A percentile compares a stretch with the other conserved stretches of the same genome.
Conservation (phyloP, 768 basidiomycete species). For the Paxillus rubicundulus region DNA sequence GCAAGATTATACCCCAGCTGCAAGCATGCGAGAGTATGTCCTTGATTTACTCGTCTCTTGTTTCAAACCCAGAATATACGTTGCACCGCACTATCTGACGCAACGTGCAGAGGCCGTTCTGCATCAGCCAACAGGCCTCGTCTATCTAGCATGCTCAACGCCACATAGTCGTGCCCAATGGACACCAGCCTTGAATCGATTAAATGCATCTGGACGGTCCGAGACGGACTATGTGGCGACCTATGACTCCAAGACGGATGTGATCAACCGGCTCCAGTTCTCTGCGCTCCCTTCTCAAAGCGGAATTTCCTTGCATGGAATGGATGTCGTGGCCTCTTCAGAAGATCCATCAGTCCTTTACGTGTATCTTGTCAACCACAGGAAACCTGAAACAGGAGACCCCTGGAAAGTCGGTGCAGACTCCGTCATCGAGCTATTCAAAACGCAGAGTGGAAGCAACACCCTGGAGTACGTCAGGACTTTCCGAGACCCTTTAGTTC, state of each 20-base stretch:
- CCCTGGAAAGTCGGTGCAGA: constrained; percentile 57
- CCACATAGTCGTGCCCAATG: constrained; percentile 47
- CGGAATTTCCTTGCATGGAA: constrained; percentile 59
- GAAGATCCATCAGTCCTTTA: constrained; percentile 49
- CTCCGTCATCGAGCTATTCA: constrained; percentile 70
- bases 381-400: constrained; percentile 43
- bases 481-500: constrained; percentile 45
- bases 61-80: background rate
- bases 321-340: constrained; percentile 62
- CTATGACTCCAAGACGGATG: constrained; percentile 48
- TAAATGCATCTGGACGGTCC: constrained; percentile 38
- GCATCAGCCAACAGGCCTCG: constrained; percentile 52
- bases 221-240: constrained; percentile 56
- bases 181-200: constrained; percentile 43
- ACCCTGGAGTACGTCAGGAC: constrained; percentile 55
- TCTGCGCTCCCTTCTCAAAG: constrained; percentile 34
- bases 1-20: constrained; percentile 49
- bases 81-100: constrained; percentile 10
- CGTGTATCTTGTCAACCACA: constrained; percentile 73
- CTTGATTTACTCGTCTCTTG: background rate
- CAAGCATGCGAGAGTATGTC: constrained; percentile 67
- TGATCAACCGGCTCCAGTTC: constrained; percentile 45
- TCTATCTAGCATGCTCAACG: constrained; percentile 66
- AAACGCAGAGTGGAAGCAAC: constrained; percentile 43
- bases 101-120: constrained; percentile 48